Percentiles rank a stretch among this genome's conserved stretches.
These are phyloP conservation scores for Ciborinia camelliae DNA, from an alignment of 2,329 filamentous ascomycete species.

Conservation along the genomic window DNA sequence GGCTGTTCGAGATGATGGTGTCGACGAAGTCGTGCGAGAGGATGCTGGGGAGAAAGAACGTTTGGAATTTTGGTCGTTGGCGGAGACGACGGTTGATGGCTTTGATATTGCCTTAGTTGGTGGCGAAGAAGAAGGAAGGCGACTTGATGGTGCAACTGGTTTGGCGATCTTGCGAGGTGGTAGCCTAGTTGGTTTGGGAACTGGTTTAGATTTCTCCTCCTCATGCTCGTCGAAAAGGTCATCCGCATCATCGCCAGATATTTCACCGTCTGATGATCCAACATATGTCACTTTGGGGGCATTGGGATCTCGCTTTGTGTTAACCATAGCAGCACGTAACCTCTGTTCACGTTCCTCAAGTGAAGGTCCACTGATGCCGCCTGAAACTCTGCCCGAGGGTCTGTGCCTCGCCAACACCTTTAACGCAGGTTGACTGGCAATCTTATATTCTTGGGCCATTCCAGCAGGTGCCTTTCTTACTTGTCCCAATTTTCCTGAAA, in stretches of 20 bases:
- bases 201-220: background rate
- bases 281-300: slow-evolving; percentile 25
- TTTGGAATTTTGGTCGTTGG: background rate
- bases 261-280: slow-evolving; percentile 30
- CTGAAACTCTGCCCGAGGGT: slow-evolving; percentile 25
- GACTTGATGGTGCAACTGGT: slow-evolving; percentile 9
- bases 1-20: slow-evolving; percentile 7
- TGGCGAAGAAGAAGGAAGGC: slow-evolving; percentile 6
- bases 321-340: slow-evolving; percentile 30
- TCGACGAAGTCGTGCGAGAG: background rate
- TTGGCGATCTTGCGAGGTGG: slow-evolving; percentile 12
- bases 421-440: slow-evolving; percentile 40
- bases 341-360: slow-evolving; percentile 41
- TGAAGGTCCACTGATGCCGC: slow-evolving; percentile 25
- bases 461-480: slow-evolving; percentile 50
- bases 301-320: slow-evolving; percentile 11
- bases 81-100: background rate
- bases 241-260: slow-evolving; percentile 24
- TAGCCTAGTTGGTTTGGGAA: slow-evolving; percentile 3
- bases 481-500: slow-evolving; percentile 36
- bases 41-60: background rate
- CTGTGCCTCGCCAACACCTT: slow-evolving; percentile 38
- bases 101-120: background rate
- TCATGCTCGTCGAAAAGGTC: slow-evolving; percentile 30
- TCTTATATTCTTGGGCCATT: slow-evolving; percentile 53